Evolutionary conservation across 2,329 filamentous ascomycete species (phyloP).

Genomic region (Aspergillus pseudoterreus): DNA sequence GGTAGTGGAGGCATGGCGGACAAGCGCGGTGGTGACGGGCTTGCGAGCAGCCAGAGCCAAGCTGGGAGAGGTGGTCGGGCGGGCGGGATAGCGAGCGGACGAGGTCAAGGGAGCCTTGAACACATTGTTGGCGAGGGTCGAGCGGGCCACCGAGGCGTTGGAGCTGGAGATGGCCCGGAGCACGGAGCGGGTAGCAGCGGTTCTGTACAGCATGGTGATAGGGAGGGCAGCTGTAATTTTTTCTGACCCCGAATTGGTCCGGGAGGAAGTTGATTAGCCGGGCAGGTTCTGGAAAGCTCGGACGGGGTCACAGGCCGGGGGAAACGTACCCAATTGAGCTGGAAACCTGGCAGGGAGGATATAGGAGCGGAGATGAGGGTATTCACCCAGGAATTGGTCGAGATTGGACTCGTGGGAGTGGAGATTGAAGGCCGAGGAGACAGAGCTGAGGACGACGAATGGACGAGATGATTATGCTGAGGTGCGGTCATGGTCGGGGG

Average conservation of each 20-base stretch:
- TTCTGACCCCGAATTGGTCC: conserved; percentile 17
- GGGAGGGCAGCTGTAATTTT: conserved; percentile 24
- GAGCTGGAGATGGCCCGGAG: conserved; percentile 42
- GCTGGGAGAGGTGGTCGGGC: conserved; percentile 33
- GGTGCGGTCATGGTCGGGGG: conserved; percentile 23
- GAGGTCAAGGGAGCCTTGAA: conserved; percentile 45
- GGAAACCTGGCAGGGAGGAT: conserved; percentile 15
- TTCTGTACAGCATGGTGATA: conserved; percentile 46
- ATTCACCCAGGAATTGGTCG: conserved; percentile 28
- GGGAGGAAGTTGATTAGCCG: conserved; percentile 22
- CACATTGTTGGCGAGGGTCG: conserved; percentile 36
- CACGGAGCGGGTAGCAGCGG: conserved; percentile 42
- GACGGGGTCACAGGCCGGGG: conserved; percentile 19
- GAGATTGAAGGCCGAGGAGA: conserved; percentile 27
- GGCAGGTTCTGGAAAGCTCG: conserved; percentile 27
- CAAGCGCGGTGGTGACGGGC: conserved; percentile 46
- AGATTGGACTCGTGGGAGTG: conserved; percentile 32
- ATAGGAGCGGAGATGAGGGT: conserved; percentile 27
- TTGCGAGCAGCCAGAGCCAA: conserved; percentile 43
- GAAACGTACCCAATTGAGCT: conserved; percentile 32
- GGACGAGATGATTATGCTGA: conserved; percentile 33
- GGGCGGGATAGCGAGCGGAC: conserved; percentile 36
- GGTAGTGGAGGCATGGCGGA: conserved; percentile 45
- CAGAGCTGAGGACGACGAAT: conserved; percentile 27
- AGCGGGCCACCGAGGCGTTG: conserved; percentile 42